Evolutionary conservation across 805 yeast genomes (phyloP).

Genomic region (Suhomyces tanzawaensis): DNA sequence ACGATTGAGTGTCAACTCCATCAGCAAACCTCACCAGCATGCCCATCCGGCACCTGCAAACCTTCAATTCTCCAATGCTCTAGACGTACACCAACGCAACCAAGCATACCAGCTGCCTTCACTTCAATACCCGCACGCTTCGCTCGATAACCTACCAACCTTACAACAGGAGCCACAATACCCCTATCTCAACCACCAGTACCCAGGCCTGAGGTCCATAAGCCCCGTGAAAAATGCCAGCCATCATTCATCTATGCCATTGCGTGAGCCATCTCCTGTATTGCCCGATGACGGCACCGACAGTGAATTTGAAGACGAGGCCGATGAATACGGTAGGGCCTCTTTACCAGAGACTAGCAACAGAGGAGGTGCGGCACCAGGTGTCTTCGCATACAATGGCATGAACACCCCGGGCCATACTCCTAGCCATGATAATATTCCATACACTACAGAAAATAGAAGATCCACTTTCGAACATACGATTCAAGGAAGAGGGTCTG

Average conservation of each 20-base stretch:
- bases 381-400: not conserved
- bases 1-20: not conserved
- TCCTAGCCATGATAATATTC: not conserved
- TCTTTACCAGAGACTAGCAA: not conserved
- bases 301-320: constrained; percentile 13
- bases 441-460: not conserved
- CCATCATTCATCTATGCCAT: not conserved
- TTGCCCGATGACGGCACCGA: constrained; percentile 9
- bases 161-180: not conserved
- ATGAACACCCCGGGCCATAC: not conserved
- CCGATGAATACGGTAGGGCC: constrained; percentile 2
- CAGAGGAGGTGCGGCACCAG: not conserved
- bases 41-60: not conserved
- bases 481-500: not conserved
- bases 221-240: not conserved
- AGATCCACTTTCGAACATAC: not conserved
- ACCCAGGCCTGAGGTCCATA: not conserved
- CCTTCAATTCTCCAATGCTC: not conserved
- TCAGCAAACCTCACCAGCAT: not conserved
- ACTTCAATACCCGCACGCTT: not conserved
- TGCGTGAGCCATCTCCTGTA: not conserved
- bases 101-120: not conserved
- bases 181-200: not conserved
- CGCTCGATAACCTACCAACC: not conserved
- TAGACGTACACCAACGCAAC: not conserved